Evolutionary conservation across 257 asterid species (phyloP).

Genomic region (Rauvolfia tetraphylla): DNA sequence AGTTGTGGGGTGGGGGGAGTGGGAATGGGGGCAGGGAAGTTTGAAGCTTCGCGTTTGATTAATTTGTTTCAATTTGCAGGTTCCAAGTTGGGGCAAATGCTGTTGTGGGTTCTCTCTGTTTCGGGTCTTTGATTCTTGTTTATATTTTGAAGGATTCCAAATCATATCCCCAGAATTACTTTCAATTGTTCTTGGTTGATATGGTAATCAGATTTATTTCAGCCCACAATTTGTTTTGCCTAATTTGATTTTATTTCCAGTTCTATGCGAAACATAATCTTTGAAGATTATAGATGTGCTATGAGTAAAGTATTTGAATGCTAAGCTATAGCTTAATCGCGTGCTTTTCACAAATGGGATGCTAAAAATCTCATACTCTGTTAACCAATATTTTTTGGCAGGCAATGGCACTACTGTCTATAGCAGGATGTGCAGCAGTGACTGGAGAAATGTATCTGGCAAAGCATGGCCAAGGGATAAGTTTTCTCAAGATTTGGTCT

Average conservation of each 20-base stretch:
- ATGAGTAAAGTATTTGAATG: background rate
- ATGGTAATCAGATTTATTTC: conserved; percentile 3
- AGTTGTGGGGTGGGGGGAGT: too few relatives aligned
- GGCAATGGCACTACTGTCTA: conserved; percentile 30
- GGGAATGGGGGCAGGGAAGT: too few relatives aligned
- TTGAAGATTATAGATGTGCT: background rate
- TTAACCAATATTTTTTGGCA: conserved; percentile 13
- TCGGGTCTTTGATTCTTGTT: background rate
- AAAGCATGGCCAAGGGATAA: conserved; percentile 27
- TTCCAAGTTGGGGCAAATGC: conserved; percentile 18
- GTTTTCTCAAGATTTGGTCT: conserved; percentile 26
- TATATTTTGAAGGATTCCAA: background rate
- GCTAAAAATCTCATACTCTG: too few relatives aligned
- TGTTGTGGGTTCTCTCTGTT: conserved; percentile 10
- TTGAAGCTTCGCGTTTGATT: background rate
- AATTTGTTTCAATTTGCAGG: background rate
- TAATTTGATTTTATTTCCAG: background rate
- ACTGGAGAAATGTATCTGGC: conserved; percentile 41
- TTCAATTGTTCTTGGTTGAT: conserved; percentile 11
- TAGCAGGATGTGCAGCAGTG: conserved; percentile 44
- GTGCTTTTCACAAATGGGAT: background rate
- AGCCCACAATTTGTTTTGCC: background rate
- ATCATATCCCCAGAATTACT: background rate
- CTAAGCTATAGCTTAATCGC: background rate
- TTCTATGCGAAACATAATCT: background rate